These are phyloP conservation scores for Populus davidiana DNA, from an alignment of 345 rosid species.

Conservation along the genomic window DNA sequence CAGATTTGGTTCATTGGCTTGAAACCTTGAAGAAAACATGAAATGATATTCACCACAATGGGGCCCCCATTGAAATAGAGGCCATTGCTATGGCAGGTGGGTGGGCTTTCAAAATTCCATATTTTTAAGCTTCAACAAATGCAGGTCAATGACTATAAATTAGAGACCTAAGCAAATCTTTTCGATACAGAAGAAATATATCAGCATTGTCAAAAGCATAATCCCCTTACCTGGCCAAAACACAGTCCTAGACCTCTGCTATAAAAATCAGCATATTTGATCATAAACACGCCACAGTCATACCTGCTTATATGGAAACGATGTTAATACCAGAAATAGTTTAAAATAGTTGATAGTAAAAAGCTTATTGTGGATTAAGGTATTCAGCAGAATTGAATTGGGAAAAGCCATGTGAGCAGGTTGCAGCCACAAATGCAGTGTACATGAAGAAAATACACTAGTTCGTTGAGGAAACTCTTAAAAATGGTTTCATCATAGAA, in stretches of 20 bases:
- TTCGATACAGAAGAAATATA: not conserved
- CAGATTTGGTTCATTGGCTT: not conserved
- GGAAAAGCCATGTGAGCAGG: not conserved
- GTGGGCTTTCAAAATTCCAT: not conserved
- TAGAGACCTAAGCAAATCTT: not conserved
- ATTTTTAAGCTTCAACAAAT: conserved; percentile 1
- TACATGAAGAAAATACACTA: not conserved
- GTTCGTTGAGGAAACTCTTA: not conserved
- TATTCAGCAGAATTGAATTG: not conserved
- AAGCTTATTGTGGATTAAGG: not conserved
- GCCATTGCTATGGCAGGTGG: not conserved
- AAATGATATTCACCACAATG: not conserved
- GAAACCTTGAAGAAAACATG: not conserved
- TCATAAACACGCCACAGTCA: conserved; percentile 98
- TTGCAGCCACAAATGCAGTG: not conserved
- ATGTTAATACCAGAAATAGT: not conserved
- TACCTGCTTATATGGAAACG: conserved; percentile 48
- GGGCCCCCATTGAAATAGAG: not conserved
- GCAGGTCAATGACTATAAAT: not conserved
- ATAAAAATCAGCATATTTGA: conserved; percentile 86
- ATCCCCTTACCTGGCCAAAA: conserved; percentile 69
- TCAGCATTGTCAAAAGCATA: not conserved
- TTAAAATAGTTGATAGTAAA: not conserved
- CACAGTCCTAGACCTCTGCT: conserved; percentile 83
- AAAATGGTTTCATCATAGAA: not conserved